Evolutionary conservation across 805 yeast species (phyloP).

Genomic region (Schwanniomyces polymorphus): DNA sequence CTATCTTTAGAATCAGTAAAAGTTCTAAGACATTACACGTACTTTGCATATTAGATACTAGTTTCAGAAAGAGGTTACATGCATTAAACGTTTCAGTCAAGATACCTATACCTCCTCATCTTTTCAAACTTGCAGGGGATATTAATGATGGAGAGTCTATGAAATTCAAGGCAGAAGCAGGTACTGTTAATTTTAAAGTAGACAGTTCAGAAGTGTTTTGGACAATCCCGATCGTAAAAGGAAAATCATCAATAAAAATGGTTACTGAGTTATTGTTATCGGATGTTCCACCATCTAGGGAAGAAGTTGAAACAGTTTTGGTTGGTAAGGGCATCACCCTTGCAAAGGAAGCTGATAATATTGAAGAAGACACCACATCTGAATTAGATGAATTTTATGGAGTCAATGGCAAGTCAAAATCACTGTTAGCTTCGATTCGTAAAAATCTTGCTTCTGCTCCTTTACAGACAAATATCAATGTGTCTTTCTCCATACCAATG

Average conservation of each 20-base stretch:
- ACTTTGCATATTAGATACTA: conserved; percentile 32
- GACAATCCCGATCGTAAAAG: conserved; percentile 68
- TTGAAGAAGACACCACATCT: conserved; percentile 25
- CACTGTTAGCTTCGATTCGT: conserved; percentile 22
- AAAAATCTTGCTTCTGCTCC: conserved; percentile 8
- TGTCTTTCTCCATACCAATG: conserved; percentile 42
- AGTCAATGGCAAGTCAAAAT: conserved; percentile 33
- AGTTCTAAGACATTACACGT: conserved; percentile 28
- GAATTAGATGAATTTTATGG: conserved; percentile 33
- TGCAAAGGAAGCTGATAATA: conserved; percentile 12
- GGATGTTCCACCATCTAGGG: neutral
- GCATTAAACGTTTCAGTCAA: conserved; percentile 27
- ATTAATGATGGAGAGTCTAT: conserved; percentile 28
- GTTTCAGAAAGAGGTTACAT: conserved; percentile 34
- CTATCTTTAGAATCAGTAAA: conserved; percentile 27
- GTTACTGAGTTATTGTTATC: conserved; percentile 48
- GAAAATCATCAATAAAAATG: conserved; percentile 54
- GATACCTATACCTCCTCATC: conserved; percentile 35
- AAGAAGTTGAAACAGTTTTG: conserved; percentile 1
- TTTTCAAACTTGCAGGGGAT: conserved; percentile 23
- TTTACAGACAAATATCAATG: conserved; percentile 21
- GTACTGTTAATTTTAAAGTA: conserved; percentile 69
- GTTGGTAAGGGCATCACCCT: neutral
- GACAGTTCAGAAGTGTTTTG: conserved; percentile 71
- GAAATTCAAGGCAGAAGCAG: conserved; percentile 69